Evolutionary conservation across 73 alveolate genomes (phyloP), one percentile per base, ranked within the genome.

Genomic region (Tetrahymena malaccensis): DNA sequence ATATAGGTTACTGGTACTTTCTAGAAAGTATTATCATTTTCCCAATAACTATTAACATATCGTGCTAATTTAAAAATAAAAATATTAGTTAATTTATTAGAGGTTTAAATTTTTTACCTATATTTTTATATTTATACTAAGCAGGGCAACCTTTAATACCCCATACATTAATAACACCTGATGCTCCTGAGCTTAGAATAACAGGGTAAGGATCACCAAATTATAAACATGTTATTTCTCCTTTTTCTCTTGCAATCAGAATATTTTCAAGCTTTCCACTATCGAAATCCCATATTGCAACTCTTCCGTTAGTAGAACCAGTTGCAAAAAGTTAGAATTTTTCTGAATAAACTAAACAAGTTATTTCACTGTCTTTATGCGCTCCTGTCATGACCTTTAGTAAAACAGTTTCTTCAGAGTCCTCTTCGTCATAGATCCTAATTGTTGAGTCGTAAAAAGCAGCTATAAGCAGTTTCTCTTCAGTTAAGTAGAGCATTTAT

Each of bases 261-360:
- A 98, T 97, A 44, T 97, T 99, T 93, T 98, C 99, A 25, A 99
- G 94, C 96, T 99, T 99, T 15, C 98, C 96, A 96, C 97, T 98
- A 94, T 99, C 99, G 94, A 99, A 98, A 96, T 99, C 99, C 99
- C 99, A 99, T 31, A 98, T 96, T 58, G 98, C 98, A 12, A 98
- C 97, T 50, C 97, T 96, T 40, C 99, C 99, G 93, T 98, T 97
- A 50, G 97, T 96, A 37, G 99, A 96, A 6, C 99, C 99, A 16
- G 99, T 98, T 3, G 99, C 99, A 85, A 99, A 94, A 93, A 99
- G 96, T 34, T 98, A 97, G 27, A 99, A 96, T 58, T 98, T 98
- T 43, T 94, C 94, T 43, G 98, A 94, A 94, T 95, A 98, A 89
- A 98, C 98, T 95, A 98, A 89, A 35, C 99, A 96, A 43, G 98